phyloP scores from a whole-genome alignment of 495 filamentous ascomycete genomes.

The Apiosordaria backusii region DNA sequence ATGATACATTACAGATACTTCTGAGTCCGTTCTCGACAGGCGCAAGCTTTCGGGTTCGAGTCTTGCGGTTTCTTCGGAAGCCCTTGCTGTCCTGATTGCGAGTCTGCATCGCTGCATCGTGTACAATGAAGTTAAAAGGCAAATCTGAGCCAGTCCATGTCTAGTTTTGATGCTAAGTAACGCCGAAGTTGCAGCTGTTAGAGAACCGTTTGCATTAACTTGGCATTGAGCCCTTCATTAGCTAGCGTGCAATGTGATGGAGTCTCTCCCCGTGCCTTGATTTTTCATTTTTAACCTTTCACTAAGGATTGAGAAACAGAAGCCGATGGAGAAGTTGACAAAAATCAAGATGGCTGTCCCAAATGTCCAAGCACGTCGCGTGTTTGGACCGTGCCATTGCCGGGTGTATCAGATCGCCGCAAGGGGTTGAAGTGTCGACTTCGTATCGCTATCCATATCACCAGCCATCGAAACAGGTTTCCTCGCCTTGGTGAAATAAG shows the following conservation, averaged over 20 bases:
- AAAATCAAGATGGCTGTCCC: no score
- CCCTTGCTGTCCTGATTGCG: slow-evolving; percentile 23
- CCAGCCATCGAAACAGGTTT: no score
- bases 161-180: not conserved
- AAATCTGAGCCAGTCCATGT: slow-evolving; percentile 41
- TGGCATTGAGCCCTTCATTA: not conserved
- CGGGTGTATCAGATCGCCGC: slow-evolving; percentile 1
- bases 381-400: not conserved
- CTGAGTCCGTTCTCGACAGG: slow-evolving; percentile 43
- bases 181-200: slow-evolving; percentile 1
- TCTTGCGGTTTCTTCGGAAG: slow-evolving; percentile 28
- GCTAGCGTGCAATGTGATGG: no score
- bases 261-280: no score
- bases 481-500: no score
- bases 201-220: not conserved
- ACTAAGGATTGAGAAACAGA: no score
- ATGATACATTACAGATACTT: slow-evolving; percentile 60
- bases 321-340: no score
- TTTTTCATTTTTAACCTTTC: no score
- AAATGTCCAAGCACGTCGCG: no score
- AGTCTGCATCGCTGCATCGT: slow-evolving; percentile 19
- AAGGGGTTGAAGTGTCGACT: not conserved
- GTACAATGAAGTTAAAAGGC: slow-evolving; percentile 47
- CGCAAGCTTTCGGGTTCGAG: slow-evolving; percentile 14
- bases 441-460: no score